These are phyloP conservation scores for Prunus mongolica DNA, from an alignment of 306 rosid genomes.

Conservation along the genomic window DNA sequence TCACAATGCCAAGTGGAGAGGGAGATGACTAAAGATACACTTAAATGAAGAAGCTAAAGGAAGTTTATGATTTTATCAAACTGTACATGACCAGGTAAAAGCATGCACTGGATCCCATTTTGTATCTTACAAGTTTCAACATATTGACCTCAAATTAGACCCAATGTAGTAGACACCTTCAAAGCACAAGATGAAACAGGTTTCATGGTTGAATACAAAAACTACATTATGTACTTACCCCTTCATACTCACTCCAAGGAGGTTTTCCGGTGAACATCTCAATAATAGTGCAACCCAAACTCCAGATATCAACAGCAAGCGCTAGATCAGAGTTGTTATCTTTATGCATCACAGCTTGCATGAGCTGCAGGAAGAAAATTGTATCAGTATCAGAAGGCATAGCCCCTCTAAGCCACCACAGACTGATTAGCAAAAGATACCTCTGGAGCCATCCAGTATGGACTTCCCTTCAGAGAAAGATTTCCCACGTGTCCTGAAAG, in stretches of 20 bases:
- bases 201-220: background rate
- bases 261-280: slow-evolving; percentile 96
- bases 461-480: slow-evolving; percentile 96
- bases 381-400: slow-evolving; percentile 17
- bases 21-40: background rate
- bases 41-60: background rate
- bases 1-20: background rate
- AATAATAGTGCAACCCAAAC: slow-evolving; percentile 93
- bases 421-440: slow-evolving; percentile 39
- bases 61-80: background rate
- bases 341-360: slow-evolving; percentile 74
- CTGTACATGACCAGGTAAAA: background rate
- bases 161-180: background rate
- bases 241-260: slow-evolving; percentile 97
- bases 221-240: slow-evolving; percentile 46
- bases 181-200: slow-evolving; percentile 7
- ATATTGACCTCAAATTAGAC: background rate
- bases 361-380: slow-evolving; percentile 50
- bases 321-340: slow-evolving; percentile 82
- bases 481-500: slow-evolving; percentile 72
- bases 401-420: slow-evolving; percentile 1
- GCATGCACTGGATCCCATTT: background rate
- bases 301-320: slow-evolving; percentile 91
- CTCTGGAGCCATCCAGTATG: slow-evolving; percentile 99
- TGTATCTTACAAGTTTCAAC: too few species aligned